Evolutionary conservation across 140 eudicot genomes (phyloP).

Genomic region (Flaveria floridana): DNA sequence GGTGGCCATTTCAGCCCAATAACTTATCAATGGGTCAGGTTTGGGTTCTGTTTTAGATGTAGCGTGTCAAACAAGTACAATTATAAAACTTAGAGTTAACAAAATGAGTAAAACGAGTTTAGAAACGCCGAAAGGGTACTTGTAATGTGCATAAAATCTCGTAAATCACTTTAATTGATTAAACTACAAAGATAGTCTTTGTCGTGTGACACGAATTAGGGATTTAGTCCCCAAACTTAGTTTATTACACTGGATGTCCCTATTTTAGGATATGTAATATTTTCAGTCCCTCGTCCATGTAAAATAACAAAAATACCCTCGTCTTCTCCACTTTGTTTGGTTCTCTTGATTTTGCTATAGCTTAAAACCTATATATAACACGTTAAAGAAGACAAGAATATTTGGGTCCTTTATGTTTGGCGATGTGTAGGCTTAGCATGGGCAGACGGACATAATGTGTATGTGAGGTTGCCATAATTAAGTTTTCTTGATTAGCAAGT

Average conservation of each 20-base stretch:
- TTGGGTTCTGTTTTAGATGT: neutral
- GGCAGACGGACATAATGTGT: too few relatives aligned
- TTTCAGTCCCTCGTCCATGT: neutral
- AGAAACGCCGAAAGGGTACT: neutral
- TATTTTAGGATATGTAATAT: neutral
- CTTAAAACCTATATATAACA: neutral
- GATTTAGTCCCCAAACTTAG: neutral
- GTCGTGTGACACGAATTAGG: neutral
- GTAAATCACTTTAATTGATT: neutral
- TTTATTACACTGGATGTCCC: neutral
- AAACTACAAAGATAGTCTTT: neutral
- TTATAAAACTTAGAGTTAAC: neutral
- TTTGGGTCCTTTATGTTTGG: neutral
- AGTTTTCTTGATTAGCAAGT: too few relatives aligned
- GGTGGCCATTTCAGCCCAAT: neutral
- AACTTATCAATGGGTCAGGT: neutral
- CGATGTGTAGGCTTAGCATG: too few relatives aligned
- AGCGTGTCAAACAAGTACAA: neutral
- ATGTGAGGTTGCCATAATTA: too few relatives aligned
- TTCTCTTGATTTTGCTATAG: neutral
- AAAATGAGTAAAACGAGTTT: neutral
- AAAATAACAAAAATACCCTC: slow-evolving; percentile 1
- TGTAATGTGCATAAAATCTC: neutral
- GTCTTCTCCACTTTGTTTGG: neutral
- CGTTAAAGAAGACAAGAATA: neutral